A percentile compares a stretch with the other conserved stretches of the same genome.
Conservation (phyloP, 2,329 filamentous ascomycete genomes). For the Helminthosporium solani region DNA sequence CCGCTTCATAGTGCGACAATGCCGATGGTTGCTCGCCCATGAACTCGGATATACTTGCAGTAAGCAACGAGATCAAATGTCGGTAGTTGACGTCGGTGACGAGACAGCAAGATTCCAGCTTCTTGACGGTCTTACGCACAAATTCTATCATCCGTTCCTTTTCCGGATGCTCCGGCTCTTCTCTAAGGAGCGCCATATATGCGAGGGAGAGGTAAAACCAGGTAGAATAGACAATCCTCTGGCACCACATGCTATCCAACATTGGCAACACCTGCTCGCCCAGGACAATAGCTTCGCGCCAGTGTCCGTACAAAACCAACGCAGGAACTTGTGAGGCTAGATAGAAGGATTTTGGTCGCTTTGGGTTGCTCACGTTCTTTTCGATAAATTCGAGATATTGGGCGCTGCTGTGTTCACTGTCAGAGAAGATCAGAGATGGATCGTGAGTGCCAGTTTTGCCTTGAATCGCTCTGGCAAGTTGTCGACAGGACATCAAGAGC, state of each 20-base stretch:
- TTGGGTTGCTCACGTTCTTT: slow-evolving; percentile 56
- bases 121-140: slow-evolving; percentile 57
- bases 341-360: slow-evolving; percentile 67
- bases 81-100: slow-evolving; percentile 71
- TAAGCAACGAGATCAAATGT: slow-evolving; percentile 66
- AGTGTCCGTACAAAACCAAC: slow-evolving; percentile 47
- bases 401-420: slow-evolving; percentile 63
- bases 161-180: slow-evolving; percentile 39
- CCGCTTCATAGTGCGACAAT: slow-evolving; percentile 66
- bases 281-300: slow-evolving; percentile 45
- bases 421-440: slow-evolving; percentile 62
- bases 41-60: slow-evolving; percentile 68
- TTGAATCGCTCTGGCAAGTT: slow-evolving; percentile 68
- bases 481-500: slow-evolving; percentile 65
- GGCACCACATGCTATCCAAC: slow-evolving; percentile 47
- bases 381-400: slow-evolving; percentile 57
- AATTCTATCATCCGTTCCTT: slow-evolving; percentile 54
- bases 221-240: slow-evolving; percentile 45
- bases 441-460: slow-evolving; percentile 65
- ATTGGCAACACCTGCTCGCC: slow-evolving; percentile 45
- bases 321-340: slow-evolving; percentile 54
- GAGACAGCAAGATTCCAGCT: slow-evolving; percentile 64
- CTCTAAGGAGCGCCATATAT: slow-evolving; percentile 43
- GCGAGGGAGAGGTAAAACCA: slow-evolving; percentile 47
- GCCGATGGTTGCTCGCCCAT: slow-evolving; percentile 54